phyloP scores from a whole-genome alignment of 306 rosid genomes.

The Hylodesmum podocarpum region DNA sequence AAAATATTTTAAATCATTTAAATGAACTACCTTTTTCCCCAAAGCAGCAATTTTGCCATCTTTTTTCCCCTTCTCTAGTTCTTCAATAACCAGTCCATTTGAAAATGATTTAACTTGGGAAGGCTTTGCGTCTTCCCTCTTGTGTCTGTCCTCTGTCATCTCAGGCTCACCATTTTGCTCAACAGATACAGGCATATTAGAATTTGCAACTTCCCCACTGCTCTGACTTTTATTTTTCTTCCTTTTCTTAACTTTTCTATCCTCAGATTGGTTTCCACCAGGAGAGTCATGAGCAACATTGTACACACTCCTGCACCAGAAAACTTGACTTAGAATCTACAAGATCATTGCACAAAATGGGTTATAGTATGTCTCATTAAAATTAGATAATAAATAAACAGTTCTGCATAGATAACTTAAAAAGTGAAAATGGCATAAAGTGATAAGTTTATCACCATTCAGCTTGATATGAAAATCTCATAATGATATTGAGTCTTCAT shows the following conservation, averaged over 20 bases:
- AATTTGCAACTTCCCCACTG: conserved; percentile 36
- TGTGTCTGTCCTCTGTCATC: conserved; percentile 30
- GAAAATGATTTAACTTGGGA: conserved; percentile 52
- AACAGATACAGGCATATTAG: conserved; percentile 30
- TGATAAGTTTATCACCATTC: neutral
- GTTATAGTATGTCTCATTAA: neutral
- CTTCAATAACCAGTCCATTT: conserved; percentile 60
- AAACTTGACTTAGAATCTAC: neutral
- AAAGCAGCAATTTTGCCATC: conserved; percentile 65
- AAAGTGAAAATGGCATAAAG: neutral
- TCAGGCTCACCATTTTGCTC: conserved; percentile 29
- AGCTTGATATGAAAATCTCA: neutral
- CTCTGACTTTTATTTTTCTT: conserved; percentile 58
- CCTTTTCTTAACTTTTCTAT: conserved; percentile 50
- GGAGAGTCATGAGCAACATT: conserved; percentile 26
- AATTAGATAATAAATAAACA: neutral
- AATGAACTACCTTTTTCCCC: conserved; percentile 65
- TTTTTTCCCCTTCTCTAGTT: conserved; percentile 58
- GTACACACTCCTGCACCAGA: conserved; percentile 43
- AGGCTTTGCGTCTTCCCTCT: conserved; percentile 28
- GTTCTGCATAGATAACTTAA: neutral
- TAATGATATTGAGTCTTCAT: neutral
- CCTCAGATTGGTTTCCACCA: conserved; percentile 42
- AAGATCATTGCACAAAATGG: conserved; percentile 23
- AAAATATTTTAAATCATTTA: conserved; percentile 19